Evolutionary conservation across 129 eudicot species (phyloP), one percentile per base, ranked within the genome.

Genomic region (Pulicaria dysenterica): DNA sequence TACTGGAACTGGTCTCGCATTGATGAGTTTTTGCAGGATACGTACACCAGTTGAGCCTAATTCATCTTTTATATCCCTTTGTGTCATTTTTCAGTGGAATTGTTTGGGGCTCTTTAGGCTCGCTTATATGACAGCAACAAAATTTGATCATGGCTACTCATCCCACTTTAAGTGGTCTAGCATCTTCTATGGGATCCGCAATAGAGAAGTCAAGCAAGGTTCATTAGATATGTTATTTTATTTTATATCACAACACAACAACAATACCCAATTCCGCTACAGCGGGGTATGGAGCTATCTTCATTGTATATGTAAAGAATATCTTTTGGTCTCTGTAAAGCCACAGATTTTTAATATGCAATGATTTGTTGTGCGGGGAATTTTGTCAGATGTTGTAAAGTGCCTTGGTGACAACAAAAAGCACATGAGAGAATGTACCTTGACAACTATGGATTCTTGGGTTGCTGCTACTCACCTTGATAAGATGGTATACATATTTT

Each of bases 131-230:
- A 95, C 80, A 95, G 97, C 81, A 95, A 95, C 89, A 95, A 95
- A 95, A 91, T 69, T 59, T 95, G 79, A 84, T 95, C 17, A 90
- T 86, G 85, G 85, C 90, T 54, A 83, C 99, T 15, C 70, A 91
- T 82, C 71, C 96, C 58, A 86, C 91, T 44, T 75, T 95, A 73
- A 91, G 97, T 56, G 85, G 82, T 82, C 87, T 95, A 83, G 99
- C 99, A 56, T 84, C 87, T 82, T 96, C 99, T 5, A 95, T 95
- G 99, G 99, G 99, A 61, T 79, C 80, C 0, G 82, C 97, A 41
- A 89, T 95, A 79, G 99, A 95, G 82, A 95, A 95, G 63, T 72
- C 97, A 13, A 91, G 99, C 96, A 95, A 95, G 99, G 99, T 90
- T 53, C 58, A 34, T 73, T 58, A 34, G 36, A 40, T 44, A 50